Conservation (phyloP, 805 yeast species). For the Spathaspora gorwiae region DNA sequence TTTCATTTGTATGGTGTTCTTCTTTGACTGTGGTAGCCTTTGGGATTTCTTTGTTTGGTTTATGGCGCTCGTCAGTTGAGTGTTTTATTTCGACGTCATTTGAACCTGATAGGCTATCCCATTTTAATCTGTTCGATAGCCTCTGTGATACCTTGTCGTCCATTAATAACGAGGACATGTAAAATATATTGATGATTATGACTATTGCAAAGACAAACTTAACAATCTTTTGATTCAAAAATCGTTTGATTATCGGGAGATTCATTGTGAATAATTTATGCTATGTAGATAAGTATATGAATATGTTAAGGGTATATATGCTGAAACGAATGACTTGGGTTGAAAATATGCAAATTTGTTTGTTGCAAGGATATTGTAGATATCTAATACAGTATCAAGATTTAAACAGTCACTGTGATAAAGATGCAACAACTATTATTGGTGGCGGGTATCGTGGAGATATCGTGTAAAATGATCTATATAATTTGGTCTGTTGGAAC, state of each 20-base stretch:
- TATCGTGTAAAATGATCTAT: too few species aligned
- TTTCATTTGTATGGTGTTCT: not conserved
- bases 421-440: too few species aligned
- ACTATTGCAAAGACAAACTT: constrained; percentile 15
- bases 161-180: constrained; percentile 13
- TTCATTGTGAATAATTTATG: not conserved
- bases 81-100: not conserved
- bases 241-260: constrained; percentile 8
- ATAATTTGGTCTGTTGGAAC: too few species aligned
- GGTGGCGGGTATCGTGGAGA: too few species aligned
- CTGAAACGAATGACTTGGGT: constrained; percentile 1
- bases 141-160: constrained; percentile 5
- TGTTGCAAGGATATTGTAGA: constrained; percentile 10
- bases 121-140: constrained; percentile 4
- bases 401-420: too few species aligned
- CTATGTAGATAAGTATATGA: not conserved
- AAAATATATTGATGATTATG: constrained; percentile 14
- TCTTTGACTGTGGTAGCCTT: constrained; percentile 1
- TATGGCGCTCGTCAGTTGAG: not conserved
- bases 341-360: not conserved
- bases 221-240: constrained; percentile 11
- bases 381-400: too few species aligned
- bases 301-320: not conserved
- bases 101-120: not conserved
- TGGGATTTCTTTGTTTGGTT: constrained; percentile 3